Conservation (phyloP, 345 rosid genomes). For the Anastatica hierochuntica region DNA sequence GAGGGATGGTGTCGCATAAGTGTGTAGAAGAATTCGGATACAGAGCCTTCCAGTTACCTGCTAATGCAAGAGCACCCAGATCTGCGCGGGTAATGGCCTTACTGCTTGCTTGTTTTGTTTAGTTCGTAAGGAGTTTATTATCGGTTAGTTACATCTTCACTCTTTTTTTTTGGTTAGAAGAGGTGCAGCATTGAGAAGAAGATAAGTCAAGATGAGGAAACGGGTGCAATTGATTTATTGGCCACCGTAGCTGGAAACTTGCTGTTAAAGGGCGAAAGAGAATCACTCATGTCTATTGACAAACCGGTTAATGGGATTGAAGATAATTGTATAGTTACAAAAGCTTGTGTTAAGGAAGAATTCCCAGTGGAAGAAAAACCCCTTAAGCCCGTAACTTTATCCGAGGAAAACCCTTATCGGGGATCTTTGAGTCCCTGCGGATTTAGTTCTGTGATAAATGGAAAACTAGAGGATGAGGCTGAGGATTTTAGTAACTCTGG, state of each 20-base stretch:
- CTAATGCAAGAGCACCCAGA: conserved; percentile 78
- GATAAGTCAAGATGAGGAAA: conserved; percentile 36
- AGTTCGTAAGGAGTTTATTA: background rate
- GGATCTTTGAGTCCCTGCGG: conserved; percentile 28
- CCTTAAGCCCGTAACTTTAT: conserved; percentile 29
- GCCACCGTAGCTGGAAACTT: conserved; percentile 91
- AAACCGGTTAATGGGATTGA: conserved; percentile 29
- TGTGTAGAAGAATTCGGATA: conserved; percentile 52
- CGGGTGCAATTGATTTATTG: conserved; percentile 74
- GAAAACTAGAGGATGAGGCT: conserved; percentile 35
- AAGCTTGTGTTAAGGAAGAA: conserved; percentile 30
- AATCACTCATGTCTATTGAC: conserved; percentile 23
- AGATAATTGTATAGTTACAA: conserved; percentile 27
- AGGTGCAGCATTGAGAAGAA: conserved; percentile 47
- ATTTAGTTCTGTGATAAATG: conserved; percentile 35
- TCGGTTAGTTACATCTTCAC: background rate
- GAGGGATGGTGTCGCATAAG: conserved; percentile 62
- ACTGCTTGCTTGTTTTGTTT: background rate
- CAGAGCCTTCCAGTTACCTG: conserved; percentile 65
- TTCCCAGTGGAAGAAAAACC: conserved; percentile 29
- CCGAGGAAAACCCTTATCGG: conserved; percentile 16
- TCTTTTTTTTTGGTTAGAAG: conserved; percentile 34
- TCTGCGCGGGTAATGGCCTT: conserved; percentile 63
- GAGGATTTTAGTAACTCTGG: conserved; percentile 31
- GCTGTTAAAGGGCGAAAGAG: conserved; percentile 30